phyloP scores from a whole-genome alignment of 805 yeast species.

The Suhomyces faveliae region DNA sequence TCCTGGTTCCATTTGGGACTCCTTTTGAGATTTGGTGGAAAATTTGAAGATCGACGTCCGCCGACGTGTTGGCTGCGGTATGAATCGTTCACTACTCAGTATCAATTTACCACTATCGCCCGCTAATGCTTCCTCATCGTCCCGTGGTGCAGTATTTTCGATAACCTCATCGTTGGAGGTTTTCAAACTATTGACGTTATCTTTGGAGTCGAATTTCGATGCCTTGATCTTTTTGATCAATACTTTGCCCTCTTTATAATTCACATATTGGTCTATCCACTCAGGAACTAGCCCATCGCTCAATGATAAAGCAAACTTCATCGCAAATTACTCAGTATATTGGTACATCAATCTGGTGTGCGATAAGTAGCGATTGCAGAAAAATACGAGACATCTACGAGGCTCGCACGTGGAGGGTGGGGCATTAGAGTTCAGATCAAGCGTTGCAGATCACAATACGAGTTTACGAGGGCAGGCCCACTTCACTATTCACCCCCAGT shows the following conservation, averaged over 20 bases:
- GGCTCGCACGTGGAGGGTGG: background rate
- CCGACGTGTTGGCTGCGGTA: background rate
- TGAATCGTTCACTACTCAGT: background rate
- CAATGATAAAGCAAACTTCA: constrained; percentile 71
- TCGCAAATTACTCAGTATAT: constrained; percentile 16
- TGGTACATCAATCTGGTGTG: background rate
- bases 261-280: constrained; percentile 81
- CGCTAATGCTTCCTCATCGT: constrained; percentile 8
- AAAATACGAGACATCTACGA: background rate
- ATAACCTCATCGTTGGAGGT: constrained; percentile 17
- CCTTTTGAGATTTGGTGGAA: constrained; percentile 18
- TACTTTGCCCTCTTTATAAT: constrained; percentile 63
- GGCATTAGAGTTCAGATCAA: background rate
- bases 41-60: constrained; percentile 22
- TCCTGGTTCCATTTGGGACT: constrained; percentile 22
- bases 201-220: constrained; percentile 1
- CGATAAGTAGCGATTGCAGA: background rate
- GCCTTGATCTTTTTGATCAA: constrained; percentile 40
- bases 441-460: background rate
- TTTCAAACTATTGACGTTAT: constrained; percentile 12
- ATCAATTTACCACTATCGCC: background rate
- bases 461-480: background rate
- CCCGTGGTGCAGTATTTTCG: constrained; percentile 7
- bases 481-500: background rate
- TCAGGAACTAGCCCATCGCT: constrained; percentile 76